Evolutionary conservation across 306 rosid genomes (phyloP).

Genomic region (Malus sieversii): DNA sequence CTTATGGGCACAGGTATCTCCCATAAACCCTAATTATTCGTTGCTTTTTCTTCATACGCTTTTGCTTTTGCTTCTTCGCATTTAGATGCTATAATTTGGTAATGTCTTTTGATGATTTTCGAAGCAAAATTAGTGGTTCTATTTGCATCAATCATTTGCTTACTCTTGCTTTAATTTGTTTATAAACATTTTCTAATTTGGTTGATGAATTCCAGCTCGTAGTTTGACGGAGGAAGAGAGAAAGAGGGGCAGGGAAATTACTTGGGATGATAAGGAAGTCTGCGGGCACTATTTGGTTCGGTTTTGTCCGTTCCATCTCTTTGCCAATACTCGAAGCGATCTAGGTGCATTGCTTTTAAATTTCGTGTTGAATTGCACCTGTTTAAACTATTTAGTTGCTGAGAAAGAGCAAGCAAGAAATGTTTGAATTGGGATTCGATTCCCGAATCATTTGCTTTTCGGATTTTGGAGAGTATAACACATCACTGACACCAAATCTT

Average conservation of each 20-base stretch:
- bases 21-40: neutral
- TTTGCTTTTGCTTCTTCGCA: neutral
- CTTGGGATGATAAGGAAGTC: constrained; percentile 89
- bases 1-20: constrained; percentile 84
- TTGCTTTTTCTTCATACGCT: neutral
- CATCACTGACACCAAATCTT: neutral
- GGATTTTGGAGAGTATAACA: neutral
- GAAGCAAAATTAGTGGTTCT: neutral
- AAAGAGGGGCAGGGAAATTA: constrained; percentile 58
- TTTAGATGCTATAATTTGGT: neutral
- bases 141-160: neutral
- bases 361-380: neutral
- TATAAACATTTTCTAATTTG: no score
- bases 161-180: neutral
- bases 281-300: constrained; percentile 84
- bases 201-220: constrained; percentile 46
- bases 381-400: neutral
- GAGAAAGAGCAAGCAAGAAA: neutral
- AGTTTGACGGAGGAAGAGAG: constrained; percentile 83
- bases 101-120: neutral
- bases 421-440: neutral
- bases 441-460: neutral
- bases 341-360: constrained; percentile 53
- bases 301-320: constrained; percentile 95
- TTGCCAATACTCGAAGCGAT: constrained; percentile 82